Conservation (phyloP, 1,284 basidiomycete genomes). For the Cutaneotrichosporon sp. region DNA sequence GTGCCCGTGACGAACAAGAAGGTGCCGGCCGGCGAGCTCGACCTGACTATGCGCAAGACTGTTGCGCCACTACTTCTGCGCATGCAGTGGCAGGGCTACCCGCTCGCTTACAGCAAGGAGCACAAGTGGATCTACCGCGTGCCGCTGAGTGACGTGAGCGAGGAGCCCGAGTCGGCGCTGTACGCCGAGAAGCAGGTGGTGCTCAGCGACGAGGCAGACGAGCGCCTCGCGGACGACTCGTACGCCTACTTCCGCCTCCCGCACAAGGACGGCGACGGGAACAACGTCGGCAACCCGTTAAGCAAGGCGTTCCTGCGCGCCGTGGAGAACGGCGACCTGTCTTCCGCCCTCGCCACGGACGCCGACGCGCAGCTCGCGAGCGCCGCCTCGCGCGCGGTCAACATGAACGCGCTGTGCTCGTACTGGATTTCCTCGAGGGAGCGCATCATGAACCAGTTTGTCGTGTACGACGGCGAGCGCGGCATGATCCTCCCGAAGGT, state of each 20-base stretch:
- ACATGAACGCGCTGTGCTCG: conserved; percentile 92
- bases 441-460: conserved; percentile 89
- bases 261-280: conserved; percentile 90
- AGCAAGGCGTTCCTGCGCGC: conserved; percentile 86
- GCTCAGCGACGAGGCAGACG: conserved; percentile 29
- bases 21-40: conserved; percentile 59
- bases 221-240: conserved; percentile 25
- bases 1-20: conserved; percentile 43
- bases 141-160: conserved; percentile 58
- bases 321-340: conserved; percentile 80
- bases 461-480: conserved; percentile 75
- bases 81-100: conserved; percentile 84
- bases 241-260: conserved; percentile 83
- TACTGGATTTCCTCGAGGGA: conserved; percentile 98
- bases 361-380: conserved; percentile 59
- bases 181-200: conserved; percentile 28
- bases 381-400: conserved; percentile 79
- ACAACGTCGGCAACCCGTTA: conserved; percentile 91
- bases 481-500: conserved; percentile 96
- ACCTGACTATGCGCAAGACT: conserved; percentile 82
- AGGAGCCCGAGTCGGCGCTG: conserved; percentile 61
- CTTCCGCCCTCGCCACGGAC: conserved; percentile 52
- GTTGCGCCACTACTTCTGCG: conserved; percentile 82
- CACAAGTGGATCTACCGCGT: conserved; percentile 93
- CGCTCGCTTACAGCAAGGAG: conserved; percentile 80